Conservation (phyloP, 208 protist species). For the Wallacemonas sp. region DNA sequence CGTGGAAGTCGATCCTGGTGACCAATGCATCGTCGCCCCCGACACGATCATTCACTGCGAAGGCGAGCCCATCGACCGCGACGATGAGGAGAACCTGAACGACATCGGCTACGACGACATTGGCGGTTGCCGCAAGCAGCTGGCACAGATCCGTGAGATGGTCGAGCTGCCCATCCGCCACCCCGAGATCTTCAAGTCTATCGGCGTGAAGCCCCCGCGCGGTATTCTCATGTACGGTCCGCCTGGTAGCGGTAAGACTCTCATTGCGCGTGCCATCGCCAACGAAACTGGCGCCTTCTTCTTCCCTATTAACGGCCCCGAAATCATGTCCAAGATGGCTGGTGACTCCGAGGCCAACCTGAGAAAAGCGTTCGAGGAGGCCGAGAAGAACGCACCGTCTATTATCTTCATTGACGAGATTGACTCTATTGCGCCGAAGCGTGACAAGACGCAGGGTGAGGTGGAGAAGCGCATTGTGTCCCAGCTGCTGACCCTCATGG, state of each 20-base stretch:
- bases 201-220: slow-evolving; percentile 97
- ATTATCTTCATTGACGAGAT: slow-evolving; percentile 99
- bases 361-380: slow-evolving; percentile 99
- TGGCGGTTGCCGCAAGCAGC: slow-evolving; percentile 98
- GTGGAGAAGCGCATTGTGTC: slow-evolving; percentile 99
- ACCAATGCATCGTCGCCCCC: slow-evolving; percentile 98
- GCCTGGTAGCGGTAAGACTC: slow-evolving; percentile 99
- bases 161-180: slow-evolving; percentile 99
- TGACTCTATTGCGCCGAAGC: slow-evolving; percentile 99
- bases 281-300: slow-evolving; percentile 99
- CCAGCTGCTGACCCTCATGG: slow-evolving; percentile 99
- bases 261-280: slow-evolving; percentile 99
- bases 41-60: slow-evolving; percentile 99
- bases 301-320: slow-evolving; percentile 99
- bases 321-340: slow-evolving; percentile 99
- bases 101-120: slow-evolving; percentile 99
- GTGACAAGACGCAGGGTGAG: slow-evolving; percentile 99
- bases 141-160: slow-evolving; percentile 99
- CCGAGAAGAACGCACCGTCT: slow-evolving; percentile 98
- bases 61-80: slow-evolving; percentile 98
- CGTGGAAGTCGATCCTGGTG: slow-evolving; percentile 98
- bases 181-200: slow-evolving; percentile 98
- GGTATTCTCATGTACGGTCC: slow-evolving; percentile 99
- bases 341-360: slow-evolving; percentile 99
- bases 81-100: slow-evolving; percentile 98